A percentile compares a stretch with the other conserved stretches of the same genome.
These are phyloP conservation scores for Coemansia sp. DNA, from an alignment of 192 early-diverging fungal species.

Conservation along the genomic window DNA sequence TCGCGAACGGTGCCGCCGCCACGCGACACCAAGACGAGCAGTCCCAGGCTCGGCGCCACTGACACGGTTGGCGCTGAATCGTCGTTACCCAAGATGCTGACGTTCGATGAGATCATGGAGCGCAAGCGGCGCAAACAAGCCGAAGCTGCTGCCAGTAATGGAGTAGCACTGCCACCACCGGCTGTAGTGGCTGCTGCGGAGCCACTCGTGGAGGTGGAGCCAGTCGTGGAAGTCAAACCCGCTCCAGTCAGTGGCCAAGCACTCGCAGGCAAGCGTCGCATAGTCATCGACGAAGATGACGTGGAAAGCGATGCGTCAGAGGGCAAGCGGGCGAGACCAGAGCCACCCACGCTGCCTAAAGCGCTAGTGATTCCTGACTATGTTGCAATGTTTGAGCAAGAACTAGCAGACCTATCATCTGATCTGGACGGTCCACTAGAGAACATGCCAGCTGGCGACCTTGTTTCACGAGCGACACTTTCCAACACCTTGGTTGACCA, in stretches of 20 bases:
- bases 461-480: constrained; percentile 35
- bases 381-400: constrained; percentile 40
- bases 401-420: constrained; percentile 28
- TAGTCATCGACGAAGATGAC: constrained; percentile 16
- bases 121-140: constrained; percentile 42
- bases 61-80: background rate
- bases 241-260: background rate
- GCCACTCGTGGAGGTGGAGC: background rate
- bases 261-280: constrained; percentile 15
- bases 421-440: constrained; percentile 44
- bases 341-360: background rate
- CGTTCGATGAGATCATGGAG: constrained; percentile 49
- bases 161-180: background rate
- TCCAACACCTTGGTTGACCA: constrained; percentile 21
- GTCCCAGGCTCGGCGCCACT: background rate
- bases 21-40: background rate
- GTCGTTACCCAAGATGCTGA: constrained; percentile 30
- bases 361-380: constrained; percentile 17
- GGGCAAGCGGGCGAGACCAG: constrained; percentile 24
- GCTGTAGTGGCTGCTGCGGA: too few relatives aligned
- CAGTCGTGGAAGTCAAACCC: background rate
- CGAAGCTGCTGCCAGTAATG: background rate
- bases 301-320: constrained; percentile 26
- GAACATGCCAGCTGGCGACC: constrained; percentile 34
- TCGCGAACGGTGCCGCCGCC: constrained; percentile 1